These are phyloP conservation scores for Penicillium desertorum DNA, from an alignment of 495 filamentous ascomycete species.

Conservation along the genomic window DNA sequence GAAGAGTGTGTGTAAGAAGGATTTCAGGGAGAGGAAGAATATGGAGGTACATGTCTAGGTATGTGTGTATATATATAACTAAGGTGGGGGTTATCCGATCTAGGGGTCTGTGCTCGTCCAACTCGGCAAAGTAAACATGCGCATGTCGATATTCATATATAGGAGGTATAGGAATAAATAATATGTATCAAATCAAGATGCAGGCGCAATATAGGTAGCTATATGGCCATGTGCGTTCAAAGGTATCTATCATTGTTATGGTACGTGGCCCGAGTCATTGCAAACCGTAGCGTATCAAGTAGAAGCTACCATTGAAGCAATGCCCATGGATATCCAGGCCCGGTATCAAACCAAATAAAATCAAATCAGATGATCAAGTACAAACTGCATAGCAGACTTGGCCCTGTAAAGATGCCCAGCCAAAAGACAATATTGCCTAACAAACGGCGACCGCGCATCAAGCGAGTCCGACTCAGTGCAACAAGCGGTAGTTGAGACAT, in stretches of 20 bases:
- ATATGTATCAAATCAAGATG: not conserved
- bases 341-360: not conserved
- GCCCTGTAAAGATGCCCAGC: slow-evolving; percentile 69
- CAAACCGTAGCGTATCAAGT: not conserved
- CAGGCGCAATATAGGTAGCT: not conserved
- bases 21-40: not conserved
- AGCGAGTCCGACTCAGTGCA: slow-evolving; percentile 58
- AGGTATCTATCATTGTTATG: not conserved
- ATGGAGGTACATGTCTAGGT: not conserved
- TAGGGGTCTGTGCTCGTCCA: not conserved
- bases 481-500: slow-evolving; percentile 59
- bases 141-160: too few species aligned
- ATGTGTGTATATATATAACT: too few species aligned
- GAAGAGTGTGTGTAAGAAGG: not conserved
- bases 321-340: not conserved
- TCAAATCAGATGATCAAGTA: slow-evolving; percentile 64
- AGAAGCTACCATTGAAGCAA: not conserved
- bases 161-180: too few species aligned
- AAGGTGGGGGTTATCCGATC: not conserved
- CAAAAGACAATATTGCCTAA: slow-evolving; percentile 75
- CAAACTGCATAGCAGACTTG: slow-evolving; percentile 67
- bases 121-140: too few species aligned
- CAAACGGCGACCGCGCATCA: slow-evolving; percentile 56
- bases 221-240: not conserved
- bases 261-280: not conserved